Evolutionary conservation across 2,329 filamentous ascomycete genomes (phyloP).

Genomic region (Sclerotinia borealis): DNA sequence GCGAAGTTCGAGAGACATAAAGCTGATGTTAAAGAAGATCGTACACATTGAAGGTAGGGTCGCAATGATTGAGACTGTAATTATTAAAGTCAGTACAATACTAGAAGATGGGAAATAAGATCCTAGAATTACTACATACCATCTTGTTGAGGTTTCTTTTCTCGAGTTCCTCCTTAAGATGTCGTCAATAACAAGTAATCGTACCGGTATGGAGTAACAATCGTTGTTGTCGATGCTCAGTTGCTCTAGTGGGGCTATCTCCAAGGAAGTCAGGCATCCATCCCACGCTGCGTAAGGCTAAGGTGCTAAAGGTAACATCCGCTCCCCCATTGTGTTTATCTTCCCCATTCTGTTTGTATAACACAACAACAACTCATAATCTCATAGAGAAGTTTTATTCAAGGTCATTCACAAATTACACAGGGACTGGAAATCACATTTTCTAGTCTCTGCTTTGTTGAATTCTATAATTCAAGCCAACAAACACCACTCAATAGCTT

Average conservation of each 20-base stretch:
- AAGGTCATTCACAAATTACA: neutral
- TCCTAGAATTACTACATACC: conserved; percentile 5
- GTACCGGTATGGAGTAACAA: conserved; percentile 13
- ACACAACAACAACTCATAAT: neutral
- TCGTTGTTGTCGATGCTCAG: conserved; percentile 20
- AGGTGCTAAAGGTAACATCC: conserved; percentile 13
- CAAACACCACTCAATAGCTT: neutral
- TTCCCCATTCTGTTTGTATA: neutral
- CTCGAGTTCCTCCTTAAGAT: conserved; percentile 5
- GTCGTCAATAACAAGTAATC: conserved; percentile 9
- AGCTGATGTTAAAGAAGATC: conserved; percentile 87
- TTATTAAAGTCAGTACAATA: neutral
- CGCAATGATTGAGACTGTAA: conserved; percentile 86
- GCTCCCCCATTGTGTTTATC: conserved; percentile 8
- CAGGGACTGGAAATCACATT: neutral
- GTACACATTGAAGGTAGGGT: conserved; percentile 93
- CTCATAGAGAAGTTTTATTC: neutral
- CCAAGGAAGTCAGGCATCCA: conserved; percentile 21
- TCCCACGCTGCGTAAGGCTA: conserved; percentile 19
- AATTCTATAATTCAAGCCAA: neutral
- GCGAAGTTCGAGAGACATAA: conserved; percentile 95
- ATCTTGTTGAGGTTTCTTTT: conserved; percentile 10
- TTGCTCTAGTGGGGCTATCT: conserved; percentile 18
- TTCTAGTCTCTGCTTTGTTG: neutral
- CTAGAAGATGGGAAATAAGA: neutral